Evolutionary conservation across 2,329 filamentous ascomycete species (phyloP).

Genomic region (Epichloe baconii): DNA sequence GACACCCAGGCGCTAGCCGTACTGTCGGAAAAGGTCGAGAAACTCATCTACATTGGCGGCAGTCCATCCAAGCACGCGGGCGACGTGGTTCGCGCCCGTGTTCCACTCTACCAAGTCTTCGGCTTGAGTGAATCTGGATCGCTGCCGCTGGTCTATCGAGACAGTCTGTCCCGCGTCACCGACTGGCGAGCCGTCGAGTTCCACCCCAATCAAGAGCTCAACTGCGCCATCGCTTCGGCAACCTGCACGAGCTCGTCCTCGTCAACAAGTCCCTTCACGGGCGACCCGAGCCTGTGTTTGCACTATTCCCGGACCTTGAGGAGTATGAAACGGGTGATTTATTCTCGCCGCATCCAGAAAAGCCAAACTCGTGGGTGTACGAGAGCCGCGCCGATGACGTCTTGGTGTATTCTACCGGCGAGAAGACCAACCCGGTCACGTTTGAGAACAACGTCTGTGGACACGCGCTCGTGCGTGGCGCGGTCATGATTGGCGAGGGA

Average conservation of each 20-base stretch:
- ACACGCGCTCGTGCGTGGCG: conserved; percentile 1
- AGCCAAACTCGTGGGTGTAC: conserved; percentile 2
- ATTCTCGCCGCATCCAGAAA: conserved; percentile 1
- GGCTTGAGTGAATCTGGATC: conserved; percentile 3
- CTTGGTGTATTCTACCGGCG: conserved; percentile 5
- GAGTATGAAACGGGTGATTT: conserved; percentile 3
- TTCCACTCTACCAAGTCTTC: not conserved
- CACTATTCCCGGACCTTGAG: not conserved
- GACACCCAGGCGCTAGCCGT: not conserved
- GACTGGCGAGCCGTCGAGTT: conserved; percentile 4
- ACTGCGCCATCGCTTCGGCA: conserved; percentile 2
- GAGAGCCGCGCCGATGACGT: conserved; percentile 4
- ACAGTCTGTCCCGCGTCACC: not conserved
- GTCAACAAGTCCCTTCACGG: not conserved
- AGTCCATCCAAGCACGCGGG: not conserved
- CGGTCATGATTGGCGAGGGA: conserved; percentile 2
- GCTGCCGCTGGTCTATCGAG: conserved; percentile 1
- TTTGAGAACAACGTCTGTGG: conserved; percentile 2
- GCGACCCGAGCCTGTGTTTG: not conserved
- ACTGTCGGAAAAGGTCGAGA: not conserved
- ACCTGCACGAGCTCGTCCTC: conserved; percentile 1
- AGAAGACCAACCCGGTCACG: conserved; percentile 5
- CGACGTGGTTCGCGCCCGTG: not conserved
- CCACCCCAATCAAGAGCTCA: not conserved
- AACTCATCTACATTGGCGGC: conserved; percentile 1